These are phyloP conservation scores for Daldinia concentrica DNA, from an alignment of 495 filamentous ascomycete species.

Conservation along the genomic window DNA sequence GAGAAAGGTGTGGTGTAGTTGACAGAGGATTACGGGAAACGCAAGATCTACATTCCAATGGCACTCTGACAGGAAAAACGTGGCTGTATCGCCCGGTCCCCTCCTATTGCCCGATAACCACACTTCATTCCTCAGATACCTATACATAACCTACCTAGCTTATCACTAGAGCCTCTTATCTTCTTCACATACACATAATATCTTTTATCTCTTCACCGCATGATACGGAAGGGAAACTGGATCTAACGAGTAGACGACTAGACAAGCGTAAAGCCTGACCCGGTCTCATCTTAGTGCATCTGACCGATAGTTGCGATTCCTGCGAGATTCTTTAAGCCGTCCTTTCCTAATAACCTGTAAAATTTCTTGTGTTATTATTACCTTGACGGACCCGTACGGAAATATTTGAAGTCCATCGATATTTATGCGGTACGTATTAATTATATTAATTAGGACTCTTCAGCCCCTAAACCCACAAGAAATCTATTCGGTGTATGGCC, in stretches of 20 bases:
- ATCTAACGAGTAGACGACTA: constrained; percentile 34
- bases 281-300: constrained; percentile 33
- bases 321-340: constrained; percentile 20
- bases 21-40: constrained; percentile 19
- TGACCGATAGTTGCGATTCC: constrained; percentile 36
- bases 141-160: constrained; percentile 9
- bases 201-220: constrained; percentile 48
- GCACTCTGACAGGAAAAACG: constrained; percentile 32
- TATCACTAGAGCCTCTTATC: constrained; percentile 14
- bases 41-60: constrained; percentile 28
- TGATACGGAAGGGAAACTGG: constrained; percentile 31
- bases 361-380: constrained; percentile 12
- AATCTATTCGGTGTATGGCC: background rate
- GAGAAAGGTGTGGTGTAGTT: constrained; percentile 13
- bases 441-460: constrained; percentile 6
- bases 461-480: constrained; percentile 1
- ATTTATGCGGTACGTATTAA: constrained; percentile 43
- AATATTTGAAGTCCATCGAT: constrained; percentile 13
- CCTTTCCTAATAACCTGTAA: constrained; percentile 4
- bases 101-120: constrained; percentile 30
- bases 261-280: constrained; percentile 37
- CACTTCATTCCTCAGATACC: constrained; percentile 6
- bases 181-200: constrained; percentile 13
- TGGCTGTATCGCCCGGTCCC: constrained; percentile 33
- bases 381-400: constrained; percentile 9